Evolutionary conservation across 352 stramenopile genomes (phyloP).

Genomic region (Pythium aquatile): DNA sequence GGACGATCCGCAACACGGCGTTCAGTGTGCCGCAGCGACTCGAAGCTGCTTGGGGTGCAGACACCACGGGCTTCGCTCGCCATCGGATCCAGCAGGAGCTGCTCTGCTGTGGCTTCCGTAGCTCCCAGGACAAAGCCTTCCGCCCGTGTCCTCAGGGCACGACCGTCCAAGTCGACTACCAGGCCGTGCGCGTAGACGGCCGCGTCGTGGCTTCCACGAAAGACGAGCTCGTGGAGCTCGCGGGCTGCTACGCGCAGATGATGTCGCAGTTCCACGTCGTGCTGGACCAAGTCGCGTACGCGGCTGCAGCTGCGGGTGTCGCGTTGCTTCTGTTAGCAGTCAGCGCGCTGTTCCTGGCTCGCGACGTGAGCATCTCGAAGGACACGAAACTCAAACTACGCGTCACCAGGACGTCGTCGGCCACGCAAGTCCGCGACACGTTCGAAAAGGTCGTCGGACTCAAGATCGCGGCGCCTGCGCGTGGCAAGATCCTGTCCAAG

Average conservation of each 20-base stretch:
- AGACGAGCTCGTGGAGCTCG: conserved; percentile 45
- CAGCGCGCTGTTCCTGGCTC: conserved; percentile 53
- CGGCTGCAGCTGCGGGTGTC: conserved; percentile 31
- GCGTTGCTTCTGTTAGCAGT: conserved; percentile 40
- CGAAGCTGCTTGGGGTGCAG: conserved; percentile 42
- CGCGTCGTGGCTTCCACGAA: conserved; percentile 41
- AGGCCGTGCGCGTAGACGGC: conserved; percentile 61
- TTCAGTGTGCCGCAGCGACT: conserved; percentile 62
- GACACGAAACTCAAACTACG: conserved; percentile 71
- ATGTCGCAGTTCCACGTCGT: conserved; percentile 50
- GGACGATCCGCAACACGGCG: conserved; percentile 67
- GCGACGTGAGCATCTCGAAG: conserved; percentile 60
- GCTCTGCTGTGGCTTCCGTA: conserved; percentile 64
- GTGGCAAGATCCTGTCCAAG: conserved; percentile 65
- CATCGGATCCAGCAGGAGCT: conserved; percentile 62
- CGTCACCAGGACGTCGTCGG: conserved; percentile 29
- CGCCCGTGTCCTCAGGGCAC: conserved; percentile 54
- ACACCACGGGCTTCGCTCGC: conserved; percentile 42
- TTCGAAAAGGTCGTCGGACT: conserved; percentile 73
- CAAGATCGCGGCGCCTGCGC: conserved; percentile 63
- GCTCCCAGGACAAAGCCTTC: conserved; percentile 39
- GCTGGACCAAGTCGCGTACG: conserved; percentile 41
- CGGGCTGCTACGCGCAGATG: conserved; percentile 53
- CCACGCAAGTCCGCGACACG: conserved; percentile 38
- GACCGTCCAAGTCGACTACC: conserved; percentile 48